Base-by-base conservation (phyloP, 2,329 filamentous ascomycete species). In the Sordariomycetes sp. region DNA sequence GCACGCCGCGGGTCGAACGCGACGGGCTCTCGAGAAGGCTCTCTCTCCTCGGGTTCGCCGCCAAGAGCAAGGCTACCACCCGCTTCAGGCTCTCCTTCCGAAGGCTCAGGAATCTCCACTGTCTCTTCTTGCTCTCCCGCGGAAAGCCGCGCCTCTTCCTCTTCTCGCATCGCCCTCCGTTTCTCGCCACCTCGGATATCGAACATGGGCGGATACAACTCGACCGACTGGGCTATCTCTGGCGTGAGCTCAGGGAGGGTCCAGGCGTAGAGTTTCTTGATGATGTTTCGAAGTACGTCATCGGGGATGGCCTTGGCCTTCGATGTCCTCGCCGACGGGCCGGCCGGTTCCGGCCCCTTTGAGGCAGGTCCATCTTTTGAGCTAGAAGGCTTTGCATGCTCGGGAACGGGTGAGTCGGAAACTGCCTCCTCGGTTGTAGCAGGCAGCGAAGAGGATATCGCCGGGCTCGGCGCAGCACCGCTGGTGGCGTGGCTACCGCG, bases 21-120 rank as follows among this genome's bases (percentile, higher is more conserved):
- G 64, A 79, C 75, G 46, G 72, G 72, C 55, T 82, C 80, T 20
- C 77, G 75, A 20, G 71, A 67, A 52, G 73, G 72, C 24, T 90
- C 86, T 61, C 82, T 79, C 63, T 96, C 90, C 68, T 97, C 93
- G 0, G 93, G 93, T 69, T 97, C 93, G 51, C 93, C 93, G 59
- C 93, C 93, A 20, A 97, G 79, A 60, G 95, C 92, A 59, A 94
- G 78, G 68, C 93, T 97, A 16, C 84, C 83, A 53, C 89, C 89
- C 63, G 88, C 88, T 70, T 94, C 91, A 1, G 85, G 83, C 59
- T 88, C 87, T 59, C 89, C 90, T 62, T 96, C 91, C 0, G 79
- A 79, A 3, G 73, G 68, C 53, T 79, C 78, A 5, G 69, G 68
- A 2, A 67, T 68, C 25, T 80, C 79, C 1, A 69, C 63, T 25